Evolutionary conservation across 495 filamentous ascomycete genomes (phyloP), one percentile per base, ranked within the genome.

Genomic region (Xylaria nigripes): DNA sequence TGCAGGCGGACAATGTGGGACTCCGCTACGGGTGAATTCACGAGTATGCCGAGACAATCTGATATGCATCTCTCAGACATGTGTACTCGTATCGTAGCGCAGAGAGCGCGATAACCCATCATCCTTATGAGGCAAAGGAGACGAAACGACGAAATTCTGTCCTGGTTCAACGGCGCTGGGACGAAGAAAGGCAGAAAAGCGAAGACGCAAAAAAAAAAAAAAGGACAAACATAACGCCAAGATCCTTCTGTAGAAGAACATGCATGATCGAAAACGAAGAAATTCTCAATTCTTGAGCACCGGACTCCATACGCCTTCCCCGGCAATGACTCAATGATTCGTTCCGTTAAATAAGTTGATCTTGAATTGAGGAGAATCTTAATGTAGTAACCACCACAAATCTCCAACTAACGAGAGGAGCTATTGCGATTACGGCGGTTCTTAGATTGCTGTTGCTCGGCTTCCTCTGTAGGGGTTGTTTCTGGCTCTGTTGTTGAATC

Each of bases 361-460:
- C 32, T 34, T 13, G 27, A 9, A 4, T 29, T 9, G 9, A 29
- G 9, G 4, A 29, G 9, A 9, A 9, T 9, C 27, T 29, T 29
- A 4, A 29, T 29, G 4, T 29, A 4, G 27, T 29, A 34, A n/a
- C n/a, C n/a, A n/a, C n/a, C n/a, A n/a, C n/a, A n/a, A n/a, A 41
- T 27, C n/a, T 47, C 51, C 32, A 40, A 41, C 16, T 22, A 41
- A 30, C 42, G 51, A 42, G 51, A 46, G 30, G 42, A 27, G 23
- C 51, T 30, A 9, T 46, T 47, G 29, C 51, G 51, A 45, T 21
- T 25, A 32, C 51, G 30, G 42, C 51, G 43, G n/a, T 48, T 29
- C 45, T 48, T 55, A 23, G 25, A 27, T 12, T 24, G 18, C 25
- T 41, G 15, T 15, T 41, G 5, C 36, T 13, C 22, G 16, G 44